phyloP scores from a whole-genome alignment of 2,329 filamentous ascomycete species.

The Plenodomus lindquistii region DNA sequence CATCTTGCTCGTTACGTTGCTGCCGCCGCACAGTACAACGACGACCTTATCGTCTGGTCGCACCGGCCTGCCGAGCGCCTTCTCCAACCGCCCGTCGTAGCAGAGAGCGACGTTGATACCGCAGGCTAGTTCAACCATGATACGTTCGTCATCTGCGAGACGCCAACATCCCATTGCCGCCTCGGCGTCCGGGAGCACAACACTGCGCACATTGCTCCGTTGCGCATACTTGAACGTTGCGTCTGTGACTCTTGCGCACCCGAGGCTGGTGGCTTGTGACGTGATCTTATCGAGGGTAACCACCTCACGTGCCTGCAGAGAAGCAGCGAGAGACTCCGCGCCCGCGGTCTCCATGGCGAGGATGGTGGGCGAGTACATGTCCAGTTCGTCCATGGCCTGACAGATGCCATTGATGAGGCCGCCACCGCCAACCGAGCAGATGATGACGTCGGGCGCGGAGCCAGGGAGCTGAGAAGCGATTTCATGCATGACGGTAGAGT shows the following conservation, averaged over 20 bases:
- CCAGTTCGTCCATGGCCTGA: slow-evolving; percentile 62
- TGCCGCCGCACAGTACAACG: slow-evolving; percentile 78
- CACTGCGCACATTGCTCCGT: slow-evolving; percentile 58
- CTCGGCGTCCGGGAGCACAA: slow-evolving; percentile 73
- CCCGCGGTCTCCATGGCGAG: slow-evolving; percentile 77
- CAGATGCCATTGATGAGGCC: slow-evolving; percentile 78
- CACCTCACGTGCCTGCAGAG: slow-evolving; percentile 59
- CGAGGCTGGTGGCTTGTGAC: slow-evolving; percentile 74
- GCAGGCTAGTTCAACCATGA: slow-evolving; percentile 83
- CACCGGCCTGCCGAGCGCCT: slow-evolving; percentile 62
- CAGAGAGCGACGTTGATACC: slow-evolving; percentile 75
- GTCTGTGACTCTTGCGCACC: slow-evolving; percentile 71
- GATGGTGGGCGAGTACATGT: slow-evolving; percentile 50
- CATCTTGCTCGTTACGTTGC: slow-evolving; percentile 56
- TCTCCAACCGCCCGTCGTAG: slow-evolving; percentile 67
- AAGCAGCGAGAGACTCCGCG: slow-evolving; percentile 69
- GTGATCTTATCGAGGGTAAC: slow-evolving; percentile 72
- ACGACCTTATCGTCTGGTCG: slow-evolving; percentile 74
- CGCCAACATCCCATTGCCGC: slow-evolving; percentile 76
- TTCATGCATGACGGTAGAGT: slow-evolving; percentile 62
- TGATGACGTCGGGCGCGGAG: slow-evolving; percentile 65
- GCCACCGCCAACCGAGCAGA: slow-evolving; percentile 81
- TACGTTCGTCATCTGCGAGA: slow-evolving; percentile 78
- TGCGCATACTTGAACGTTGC: slow-evolving; percentile 68
- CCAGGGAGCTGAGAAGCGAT: slow-evolving; percentile 48